phyloP scores from a whole-genome alignment of 2,329 filamentous ascomycete genomes.

The Fusarium citri region DNA sequence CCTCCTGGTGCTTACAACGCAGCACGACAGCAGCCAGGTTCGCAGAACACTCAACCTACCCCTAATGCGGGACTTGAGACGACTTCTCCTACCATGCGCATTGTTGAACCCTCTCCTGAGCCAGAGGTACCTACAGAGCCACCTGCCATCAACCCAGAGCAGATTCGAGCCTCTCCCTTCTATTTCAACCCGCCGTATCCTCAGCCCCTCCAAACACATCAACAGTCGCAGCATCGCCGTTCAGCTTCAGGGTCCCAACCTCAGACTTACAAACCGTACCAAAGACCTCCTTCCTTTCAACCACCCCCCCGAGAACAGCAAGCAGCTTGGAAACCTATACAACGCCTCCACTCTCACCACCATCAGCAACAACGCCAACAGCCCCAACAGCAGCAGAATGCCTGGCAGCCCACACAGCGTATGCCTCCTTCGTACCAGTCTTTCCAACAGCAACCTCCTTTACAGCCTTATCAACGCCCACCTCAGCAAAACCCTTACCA shows the following conservation, averaged over 20 bases:
- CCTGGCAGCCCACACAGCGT: constrained; percentile 28
- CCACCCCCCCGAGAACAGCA: constrained; percentile 34
- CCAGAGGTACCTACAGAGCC: constrained; percentile 43
- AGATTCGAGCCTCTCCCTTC: constrained; percentile 37
- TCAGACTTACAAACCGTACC: constrained; percentile 31
- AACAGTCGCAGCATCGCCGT: constrained; percentile 31
- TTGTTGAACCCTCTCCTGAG: constrained; percentile 52
- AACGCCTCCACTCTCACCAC: constrained; percentile 37
- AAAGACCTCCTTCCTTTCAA: constrained; percentile 32
- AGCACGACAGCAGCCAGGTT: constrained; percentile 8
- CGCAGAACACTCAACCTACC: constrained; percentile 16
- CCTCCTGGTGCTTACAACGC: constrained; percentile 18
- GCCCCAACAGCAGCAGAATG: constrained; percentile 36
- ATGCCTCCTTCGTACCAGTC: constrained; percentile 38
- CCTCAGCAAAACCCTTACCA: constrained; percentile 31
- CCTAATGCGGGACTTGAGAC: constrained; percentile 40
- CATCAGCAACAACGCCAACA: constrained; percentile 29
- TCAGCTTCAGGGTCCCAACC: constrained; percentile 25
- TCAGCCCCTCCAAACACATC: constrained; percentile 35
- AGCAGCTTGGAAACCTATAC: constrained; percentile 26
- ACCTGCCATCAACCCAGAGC: not conserved
- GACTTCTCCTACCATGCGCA: constrained; percentile 53
- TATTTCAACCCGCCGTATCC: constrained; percentile 43
- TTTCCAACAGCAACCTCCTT: constrained; percentile 39
- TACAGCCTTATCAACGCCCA: constrained; percentile 26